Evolutionary conservation across 345 rosid species (phyloP), one percentile per base, ranked within the genome.

Genomic region (Luvunga scandens): DNA sequence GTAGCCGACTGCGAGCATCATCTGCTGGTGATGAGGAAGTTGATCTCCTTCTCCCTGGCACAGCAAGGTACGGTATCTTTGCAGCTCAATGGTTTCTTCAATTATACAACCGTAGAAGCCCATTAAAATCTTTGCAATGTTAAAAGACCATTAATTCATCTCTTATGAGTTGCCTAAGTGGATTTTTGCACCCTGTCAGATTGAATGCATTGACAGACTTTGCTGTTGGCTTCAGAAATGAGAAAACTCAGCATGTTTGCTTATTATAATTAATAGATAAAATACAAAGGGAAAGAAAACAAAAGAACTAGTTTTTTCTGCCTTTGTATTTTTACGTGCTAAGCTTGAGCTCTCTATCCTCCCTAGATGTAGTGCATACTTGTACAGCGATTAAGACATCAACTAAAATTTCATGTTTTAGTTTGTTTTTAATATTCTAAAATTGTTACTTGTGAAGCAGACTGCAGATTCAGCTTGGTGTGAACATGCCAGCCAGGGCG

Each of bases 31-130:
- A 91, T 73, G 97, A 91, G 89, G 99, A 90, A 86, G 99, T 96
- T 24, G 98, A 96, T 86, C 99, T 96, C 77, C 97, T 96, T 74
- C 98, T 96, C 25, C 99, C 98, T 21, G 99, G 97, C 55, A 96
- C 99, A 73, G 99, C 97, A 76, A 92, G 99, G 99, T 94, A 90
- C 56, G 66, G 59, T 50, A 50, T 71, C 84, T 77, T 59, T 30
- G 55, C 69, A 57, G 57, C 74, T 21, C 45, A 69, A 72, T 66
- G n/a, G 38, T 65, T 69, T 69, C 68, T 38, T 31, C 24, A 31
- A 21, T 69, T 55, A 16, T 28, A 33, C 8, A 7, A 25, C 25
- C 3, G 3, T 16, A n/a, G 38, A 61, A 61, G 59, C 69, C 59
- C 38, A 7, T 7, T 25, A 60, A 60, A 28, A 57, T 5, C 19